Evolutionary conservation across 306 rosid species (phyloP).

Genomic region (Abrus pulchellus): DNA sequence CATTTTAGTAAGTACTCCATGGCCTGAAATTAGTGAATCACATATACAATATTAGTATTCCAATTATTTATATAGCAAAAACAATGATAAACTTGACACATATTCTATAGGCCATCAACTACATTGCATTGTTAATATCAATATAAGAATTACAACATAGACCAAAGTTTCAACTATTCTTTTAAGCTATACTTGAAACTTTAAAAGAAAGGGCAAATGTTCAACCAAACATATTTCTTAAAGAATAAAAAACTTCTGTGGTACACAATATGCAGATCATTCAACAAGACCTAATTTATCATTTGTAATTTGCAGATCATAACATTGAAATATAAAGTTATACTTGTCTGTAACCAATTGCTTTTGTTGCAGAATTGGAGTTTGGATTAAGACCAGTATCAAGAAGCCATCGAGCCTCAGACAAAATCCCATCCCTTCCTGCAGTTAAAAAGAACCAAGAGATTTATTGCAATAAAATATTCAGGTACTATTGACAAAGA

Average conservation of each 20-base stretch:
- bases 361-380: slow-evolving; percentile 85
- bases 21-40: slow-evolving; percentile 66
- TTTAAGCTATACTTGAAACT: neutral
- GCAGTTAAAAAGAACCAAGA: slow-evolving; percentile 47
- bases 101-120: slow-evolving; percentile 22
- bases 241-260: neutral
- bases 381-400: slow-evolving; percentile 88
- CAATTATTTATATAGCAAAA: slow-evolving; percentile 30
- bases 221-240: slow-evolving; percentile 22
- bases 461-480: slow-evolving; percentile 32
- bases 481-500: slow-evolving; percentile 11
- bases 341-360: slow-evolving; percentile 97
- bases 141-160: slow-evolving; percentile 1
- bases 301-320: slow-evolving; percentile 33
- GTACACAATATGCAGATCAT: neutral
- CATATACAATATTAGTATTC: slow-evolving; percentile 23
- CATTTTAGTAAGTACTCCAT: slow-evolving; percentile 84
- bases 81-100: slow-evolving; percentile 20
- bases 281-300: slow-evolving; percentile 28
- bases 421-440: slow-evolving; percentile 81
- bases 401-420: slow-evolving; percentile 91
- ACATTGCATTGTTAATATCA: neutral
- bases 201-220: slow-evolving; percentile 21
- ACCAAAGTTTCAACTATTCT: slow-evolving; percentile 15
- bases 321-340: slow-evolving; percentile 29